phyloP scores from a whole-genome alignment of 75 land plant species.

The Picea sitchensis region DNA sequence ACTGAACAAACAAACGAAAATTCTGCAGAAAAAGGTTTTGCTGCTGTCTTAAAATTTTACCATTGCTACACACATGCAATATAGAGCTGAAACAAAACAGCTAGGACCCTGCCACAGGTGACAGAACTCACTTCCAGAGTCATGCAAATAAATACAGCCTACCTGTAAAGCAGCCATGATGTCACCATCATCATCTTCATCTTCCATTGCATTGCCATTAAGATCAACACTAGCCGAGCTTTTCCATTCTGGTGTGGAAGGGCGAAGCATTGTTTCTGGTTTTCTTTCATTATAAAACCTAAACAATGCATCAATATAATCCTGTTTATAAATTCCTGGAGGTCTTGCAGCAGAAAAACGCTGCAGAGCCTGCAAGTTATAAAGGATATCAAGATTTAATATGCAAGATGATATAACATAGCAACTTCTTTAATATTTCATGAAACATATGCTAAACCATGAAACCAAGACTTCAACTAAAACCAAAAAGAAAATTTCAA shows the following conservation, averaged over 20 bases:
- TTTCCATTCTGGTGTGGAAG: slow-evolving; percentile 97
- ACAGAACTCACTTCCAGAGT: neutral
- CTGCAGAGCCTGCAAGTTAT: slow-evolving; percentile 55
- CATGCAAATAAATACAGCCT: slow-evolving; percentile 6
- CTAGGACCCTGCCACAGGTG: neutral
- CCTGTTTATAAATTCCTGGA: slow-evolving; percentile 93
- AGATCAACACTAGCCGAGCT: slow-evolving; percentile 80
- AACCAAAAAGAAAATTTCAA: neutral
- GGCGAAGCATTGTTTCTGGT: slow-evolving; percentile 61
- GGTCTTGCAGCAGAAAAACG: slow-evolving; percentile 84
- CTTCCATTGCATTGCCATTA: slow-evolving; percentile 84
- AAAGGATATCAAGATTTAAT: slow-evolving; percentile 8
- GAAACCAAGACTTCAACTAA: neutral
- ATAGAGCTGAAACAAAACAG: neutral
- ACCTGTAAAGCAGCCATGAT: slow-evolving; percentile 55
- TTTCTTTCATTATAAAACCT: slow-evolving; percentile 81
- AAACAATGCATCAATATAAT: slow-evolving; percentile 82
- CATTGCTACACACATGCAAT: neutral
- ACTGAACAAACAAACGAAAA: no score
- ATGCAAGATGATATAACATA: neutral
- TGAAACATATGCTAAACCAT: neutral
- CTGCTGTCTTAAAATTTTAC: neutral
- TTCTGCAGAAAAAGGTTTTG: no score
- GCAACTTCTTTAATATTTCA: neutral
- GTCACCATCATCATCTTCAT: slow-evolving; percentile 79